Base-by-base conservation (phyloP, 805 yeast species). In the Zygosaccharomyces bisporus region DNA sequence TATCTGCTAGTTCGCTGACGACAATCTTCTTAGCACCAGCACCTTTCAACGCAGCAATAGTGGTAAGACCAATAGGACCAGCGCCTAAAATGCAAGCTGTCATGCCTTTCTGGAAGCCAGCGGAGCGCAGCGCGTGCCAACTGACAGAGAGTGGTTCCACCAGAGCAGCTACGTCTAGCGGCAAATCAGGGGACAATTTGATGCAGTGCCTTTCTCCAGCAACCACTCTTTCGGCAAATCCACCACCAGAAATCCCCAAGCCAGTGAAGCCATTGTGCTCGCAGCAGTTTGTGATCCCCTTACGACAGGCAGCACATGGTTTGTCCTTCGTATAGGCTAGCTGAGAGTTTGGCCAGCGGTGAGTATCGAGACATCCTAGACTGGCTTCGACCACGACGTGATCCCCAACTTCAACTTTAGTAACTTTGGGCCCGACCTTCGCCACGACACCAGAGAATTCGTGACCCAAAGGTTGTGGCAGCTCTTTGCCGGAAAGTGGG, bases 301-400 rank as follows among this genome's bases (percentile, higher is more conserved):
- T 61, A 30, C 54, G 43, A 56, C 84, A 79, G 31, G 76, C 75
- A 4, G 56, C 60, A 58, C 84, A 80, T 3, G 45, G 41, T 6
- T 45, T 44, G 20, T 60, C 49, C 12, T 66, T 60, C 1, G 69
- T 43, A 3, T 63, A 58, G 4, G 64, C 63, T 16, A 36, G 10
- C 10, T 24, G 13, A 7, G 30, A 25, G 10, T 24, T 25, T 25
- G 32, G 21, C 60, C 68, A 73, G 32, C 76, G 61, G 33, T 56
- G 50, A 23, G 66, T 59, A 55, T 77, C 82, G 14, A 55, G 58
- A 61, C 85, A 82, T 41, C 76, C 75, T 25, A 77, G 75, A 3
- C 80, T 70, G 2, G 83, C 80, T 51, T 81, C 86, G 18, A 80
- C 75, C 16, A 76, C 82, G 20, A 82, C 86, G 32, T 74, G 73